Conservation (phyloP, 352 stramenopile species). For the Thraustochytrium striatum region DNA sequence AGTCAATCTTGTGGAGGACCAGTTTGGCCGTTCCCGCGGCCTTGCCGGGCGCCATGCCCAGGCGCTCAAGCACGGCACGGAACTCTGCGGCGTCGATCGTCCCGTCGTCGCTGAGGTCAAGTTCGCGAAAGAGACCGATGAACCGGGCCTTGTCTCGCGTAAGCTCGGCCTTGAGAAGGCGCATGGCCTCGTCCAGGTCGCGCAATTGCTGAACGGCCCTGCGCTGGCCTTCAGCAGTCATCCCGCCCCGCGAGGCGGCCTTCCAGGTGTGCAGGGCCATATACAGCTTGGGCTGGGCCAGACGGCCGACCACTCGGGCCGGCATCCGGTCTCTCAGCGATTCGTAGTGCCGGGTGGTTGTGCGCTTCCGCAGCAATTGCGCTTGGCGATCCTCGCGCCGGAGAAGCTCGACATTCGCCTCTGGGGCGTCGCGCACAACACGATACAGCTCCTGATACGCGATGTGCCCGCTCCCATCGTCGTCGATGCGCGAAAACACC, state of each 20-base stretch:
- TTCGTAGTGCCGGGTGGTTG: conserved; percentile 8
- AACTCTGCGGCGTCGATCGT: not conserved
- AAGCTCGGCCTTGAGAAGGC: not conserved
- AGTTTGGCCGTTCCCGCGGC: not conserved
- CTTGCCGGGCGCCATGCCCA: not conserved
- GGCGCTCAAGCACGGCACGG: not conserved
- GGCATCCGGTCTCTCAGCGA: not conserved
- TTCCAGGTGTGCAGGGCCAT: conserved; percentile 5
- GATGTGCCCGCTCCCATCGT: not conserved
- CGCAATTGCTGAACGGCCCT: not conserved
- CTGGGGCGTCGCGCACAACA: not conserved
- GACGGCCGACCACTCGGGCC: not conserved
- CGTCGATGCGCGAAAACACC: not conserved
- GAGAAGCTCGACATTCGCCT: not conserved
- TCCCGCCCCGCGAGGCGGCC: not conserved
- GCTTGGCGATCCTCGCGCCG: not conserved
- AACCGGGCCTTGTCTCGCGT: conserved; percentile 1
- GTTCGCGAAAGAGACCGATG: conserved; percentile 2
- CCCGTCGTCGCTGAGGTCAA: conserved; percentile 1
- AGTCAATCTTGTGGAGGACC: not conserved
- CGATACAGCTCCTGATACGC: not conserved
- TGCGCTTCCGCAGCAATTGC: not conserved
- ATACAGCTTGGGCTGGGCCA: conserved; percentile 9
- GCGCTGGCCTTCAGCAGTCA: not conserved
- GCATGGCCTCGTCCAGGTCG: not conserved